A percentile compares a stretch with the other conserved stretches of the same genome.
Evolutionary conservation across 2,329 filamentous ascomycete genomes (phyloP).

Genomic region (Trichoderma atrobrunneum): DNA sequence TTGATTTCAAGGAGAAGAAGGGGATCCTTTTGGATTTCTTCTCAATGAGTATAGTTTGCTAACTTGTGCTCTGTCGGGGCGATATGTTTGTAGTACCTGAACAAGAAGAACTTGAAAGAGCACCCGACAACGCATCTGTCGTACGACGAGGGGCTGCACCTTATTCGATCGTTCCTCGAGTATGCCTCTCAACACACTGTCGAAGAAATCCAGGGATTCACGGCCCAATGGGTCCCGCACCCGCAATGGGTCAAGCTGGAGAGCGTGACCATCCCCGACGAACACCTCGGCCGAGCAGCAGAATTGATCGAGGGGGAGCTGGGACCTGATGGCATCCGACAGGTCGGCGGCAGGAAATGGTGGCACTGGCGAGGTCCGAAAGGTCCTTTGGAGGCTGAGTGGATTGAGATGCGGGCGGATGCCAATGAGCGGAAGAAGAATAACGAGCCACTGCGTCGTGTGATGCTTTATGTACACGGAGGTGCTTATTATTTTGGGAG

Average conservation of each 20-base stretch:
- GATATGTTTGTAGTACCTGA: constrained; percentile 63
- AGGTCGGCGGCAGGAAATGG: constrained; percentile 80
- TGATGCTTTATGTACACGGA: constrained; percentile 93
- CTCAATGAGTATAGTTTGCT: not conserved
- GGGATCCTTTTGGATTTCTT: not conserved
- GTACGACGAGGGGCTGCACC: constrained; percentile 86
- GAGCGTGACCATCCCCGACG: constrained; percentile 60
- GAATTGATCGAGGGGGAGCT: constrained; percentile 67
- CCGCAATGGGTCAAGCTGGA: constrained; percentile 85
- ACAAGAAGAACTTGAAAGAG: constrained; percentile 69
- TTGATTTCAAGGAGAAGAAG: not conserved
- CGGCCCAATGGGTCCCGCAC: constrained; percentile 83
- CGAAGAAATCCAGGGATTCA: constrained; percentile 91
- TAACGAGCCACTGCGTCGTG: constrained; percentile 60
- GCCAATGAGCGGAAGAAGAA: constrained; percentile 62
- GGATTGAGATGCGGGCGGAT: constrained; percentile 92
- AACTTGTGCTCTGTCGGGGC: not conserved
- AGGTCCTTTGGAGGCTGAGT: constrained; percentile 73
- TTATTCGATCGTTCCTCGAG: constrained; percentile 81
- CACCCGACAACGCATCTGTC: constrained; percentile 88
- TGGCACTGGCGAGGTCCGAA: constrained; percentile 80
- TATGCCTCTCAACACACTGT: constrained; percentile 87
- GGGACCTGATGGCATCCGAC: constrained; percentile 69
- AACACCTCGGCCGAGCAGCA: constrained; percentile 65
- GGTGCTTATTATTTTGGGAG: constrained; percentile 95